Evolutionary conservation across 2,329 filamentous ascomycete genomes (phyloP).

Genomic region (Ophiostoma ips): DNA sequence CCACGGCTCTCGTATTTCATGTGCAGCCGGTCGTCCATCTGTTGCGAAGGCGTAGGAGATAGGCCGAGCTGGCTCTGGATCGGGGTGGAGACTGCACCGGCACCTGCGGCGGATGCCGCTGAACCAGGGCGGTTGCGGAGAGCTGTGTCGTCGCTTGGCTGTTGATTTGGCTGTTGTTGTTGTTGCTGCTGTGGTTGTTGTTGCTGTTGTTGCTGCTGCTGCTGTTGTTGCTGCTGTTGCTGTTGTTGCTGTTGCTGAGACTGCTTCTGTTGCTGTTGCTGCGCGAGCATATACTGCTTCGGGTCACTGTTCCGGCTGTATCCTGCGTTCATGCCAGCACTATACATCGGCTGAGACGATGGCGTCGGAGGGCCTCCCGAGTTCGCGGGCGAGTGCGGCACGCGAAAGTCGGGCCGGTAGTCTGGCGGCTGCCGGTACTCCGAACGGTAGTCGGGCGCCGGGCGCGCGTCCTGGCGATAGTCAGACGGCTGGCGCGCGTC

Average conservation of each 20-base stretch:
- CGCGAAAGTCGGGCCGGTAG: background rate
- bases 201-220: background rate
- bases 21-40: slow-evolving; percentile 7
- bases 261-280: background rate
- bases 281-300: background rate
- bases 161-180: background rate
- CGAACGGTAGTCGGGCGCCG: background rate
- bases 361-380: background rate
- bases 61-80: background rate
- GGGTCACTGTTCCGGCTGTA: background rate
- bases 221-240: background rate
- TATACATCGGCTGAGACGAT: background rate
- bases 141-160: slow-evolving; percentile 1
- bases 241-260: slow-evolving; percentile 1
- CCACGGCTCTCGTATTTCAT: slow-evolving; percentile 9
- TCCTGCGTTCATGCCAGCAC: background rate
- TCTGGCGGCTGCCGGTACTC: background rate
- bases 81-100: background rate
- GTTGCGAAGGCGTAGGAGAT: slow-evolving; percentile 3
- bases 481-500: background rate
- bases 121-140: slow-evolving; percentile 1
- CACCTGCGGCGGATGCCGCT: background rate
- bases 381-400: background rate
- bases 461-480: background rate
- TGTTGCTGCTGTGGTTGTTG: background rate